Percentiles rank a stretch among this genome's conserved stretches.
phyloP scores from a whole-genome alignment of 2,329 filamentous ascomycete species.

The Epicoccum sorghinum region DNA sequence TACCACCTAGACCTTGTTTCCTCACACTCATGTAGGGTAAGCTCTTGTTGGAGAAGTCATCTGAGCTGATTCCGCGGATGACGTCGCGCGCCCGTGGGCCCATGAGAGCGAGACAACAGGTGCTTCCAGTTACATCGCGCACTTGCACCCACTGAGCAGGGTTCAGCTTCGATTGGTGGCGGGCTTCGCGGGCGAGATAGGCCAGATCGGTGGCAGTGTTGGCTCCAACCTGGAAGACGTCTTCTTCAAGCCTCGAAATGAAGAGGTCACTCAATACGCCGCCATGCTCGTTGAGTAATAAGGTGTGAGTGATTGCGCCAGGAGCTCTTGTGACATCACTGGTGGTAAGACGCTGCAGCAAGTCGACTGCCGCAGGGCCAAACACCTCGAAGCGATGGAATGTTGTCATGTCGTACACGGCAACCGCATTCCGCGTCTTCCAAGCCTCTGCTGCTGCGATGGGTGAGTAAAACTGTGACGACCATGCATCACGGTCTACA shows the following conservation, averaged over 20 bases:
- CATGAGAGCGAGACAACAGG: slow-evolving; percentile 68
- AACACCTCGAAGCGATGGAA: slow-evolving; percentile 64
- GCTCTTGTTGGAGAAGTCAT: slow-evolving; percentile 55
- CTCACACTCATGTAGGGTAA: slow-evolving; percentile 61
- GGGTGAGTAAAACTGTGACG: slow-evolving; percentile 62
- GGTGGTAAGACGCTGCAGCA: slow-evolving; percentile 62
- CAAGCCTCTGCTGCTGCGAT: slow-evolving; percentile 67
- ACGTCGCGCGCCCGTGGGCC: slow-evolving; percentile 63
- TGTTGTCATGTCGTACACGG: slow-evolving; percentile 68
- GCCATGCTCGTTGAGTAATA: slow-evolving; percentile 61
- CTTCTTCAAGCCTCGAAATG: slow-evolving; percentile 58
- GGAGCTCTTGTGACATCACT: slow-evolving; percentile 55
- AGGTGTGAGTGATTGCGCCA: slow-evolving; percentile 62
- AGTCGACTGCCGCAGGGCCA: slow-evolving; percentile 61
- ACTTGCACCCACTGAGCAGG: slow-evolving; percentile 58
- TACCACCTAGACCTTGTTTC: slow-evolving; percentile 57
- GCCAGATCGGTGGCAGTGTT: slow-evolving; percentile 62
- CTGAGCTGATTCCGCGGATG: slow-evolving; percentile 52
- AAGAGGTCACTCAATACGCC: slow-evolving; percentile 64
- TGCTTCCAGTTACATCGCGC: slow-evolving; percentile 64
- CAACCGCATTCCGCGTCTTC: slow-evolving; percentile 68
- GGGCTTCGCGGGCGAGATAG: slow-evolving; percentile 62
- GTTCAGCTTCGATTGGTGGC: slow-evolving; percentile 50
- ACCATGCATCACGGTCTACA: slow-evolving; percentile 64
- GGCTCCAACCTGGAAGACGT: slow-evolving; percentile 62